Percentiles rank a stretch among this genome's conserved stretches.
phyloP scores from a whole-genome alignment of 345 rosid genomes.

The Camelina neglecta region DNA sequence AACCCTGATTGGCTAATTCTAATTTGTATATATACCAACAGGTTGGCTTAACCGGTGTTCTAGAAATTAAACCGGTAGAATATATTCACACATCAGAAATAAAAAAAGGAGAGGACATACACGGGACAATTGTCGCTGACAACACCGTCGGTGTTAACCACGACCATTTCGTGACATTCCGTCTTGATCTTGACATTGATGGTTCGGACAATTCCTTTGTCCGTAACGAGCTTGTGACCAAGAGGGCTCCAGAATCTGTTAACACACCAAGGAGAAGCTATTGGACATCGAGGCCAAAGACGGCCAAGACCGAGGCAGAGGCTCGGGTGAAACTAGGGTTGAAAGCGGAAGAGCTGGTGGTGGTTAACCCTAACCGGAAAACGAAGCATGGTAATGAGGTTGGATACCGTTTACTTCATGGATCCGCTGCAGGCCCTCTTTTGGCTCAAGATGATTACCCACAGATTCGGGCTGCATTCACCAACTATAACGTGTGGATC shows the following conservation, averaged over 20 bases:
- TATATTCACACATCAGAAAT: conserved; percentile 46
- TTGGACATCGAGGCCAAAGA: conserved; percentile 52
- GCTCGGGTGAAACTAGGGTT: conserved; percentile 46
- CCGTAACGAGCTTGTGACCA: conserved; percentile 49
- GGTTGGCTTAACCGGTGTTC: conserved; percentile 63
- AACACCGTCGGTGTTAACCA: conserved; percentile 53
- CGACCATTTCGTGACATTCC: conserved; percentile 58
- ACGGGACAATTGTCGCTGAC: conserved; percentile 57
- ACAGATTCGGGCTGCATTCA: conserved; percentile 54
- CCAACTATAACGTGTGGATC: conserved; percentile 62
- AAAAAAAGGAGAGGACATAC: conserved; percentile 44
- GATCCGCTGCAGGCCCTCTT: conserved; percentile 35
- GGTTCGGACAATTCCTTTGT: conserved; percentile 54
- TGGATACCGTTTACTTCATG: conserved; percentile 58
- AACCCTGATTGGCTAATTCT: background rate
- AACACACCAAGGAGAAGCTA: conserved; percentile 56
- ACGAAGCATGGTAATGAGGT: conserved; percentile 52
- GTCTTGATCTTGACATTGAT: conserved; percentile 62
- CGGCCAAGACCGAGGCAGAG: conserved; percentile 53
- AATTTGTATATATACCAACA: background rate
- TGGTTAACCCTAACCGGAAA: conserved; percentile 54
- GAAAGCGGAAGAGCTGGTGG: conserved; percentile 39
- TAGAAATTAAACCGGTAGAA: conserved; percentile 48
- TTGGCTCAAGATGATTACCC: conserved; percentile 49
- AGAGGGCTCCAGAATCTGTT: conserved; percentile 17